Evolutionary conservation across 176 grass and related monocot genomes (phyloP).

Genomic region (Carex cristatella): DNA sequence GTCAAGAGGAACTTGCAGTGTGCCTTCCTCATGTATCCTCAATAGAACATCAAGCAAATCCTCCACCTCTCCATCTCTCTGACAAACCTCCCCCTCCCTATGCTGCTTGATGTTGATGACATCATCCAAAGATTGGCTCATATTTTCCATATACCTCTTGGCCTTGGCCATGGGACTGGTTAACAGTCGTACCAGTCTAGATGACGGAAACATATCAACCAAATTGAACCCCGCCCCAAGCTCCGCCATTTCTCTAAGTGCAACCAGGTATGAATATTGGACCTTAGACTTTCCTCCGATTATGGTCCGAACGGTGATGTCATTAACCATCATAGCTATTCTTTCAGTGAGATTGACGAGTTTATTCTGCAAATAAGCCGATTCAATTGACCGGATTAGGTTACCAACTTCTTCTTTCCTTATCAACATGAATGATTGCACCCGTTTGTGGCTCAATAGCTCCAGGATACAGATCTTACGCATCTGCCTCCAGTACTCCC

Average conservation of each 20-base stretch:
- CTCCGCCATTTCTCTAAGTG: background rate
- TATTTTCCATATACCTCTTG: background rate
- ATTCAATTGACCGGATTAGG: background rate
- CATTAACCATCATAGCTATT: background rate
- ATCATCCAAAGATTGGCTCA: slow-evolving; percentile 5
- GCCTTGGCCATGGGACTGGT: background rate
- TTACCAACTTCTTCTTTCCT: slow-evolving; percentile 6
- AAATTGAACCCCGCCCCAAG: slow-evolving; percentile 2
- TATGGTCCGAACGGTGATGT: background rate
- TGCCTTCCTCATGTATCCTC: slow-evolving; percentile 16
- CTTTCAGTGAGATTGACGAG: slow-evolving; percentile 16
- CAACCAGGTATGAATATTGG: slow-evolving; percentile 14
- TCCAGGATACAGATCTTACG: slow-evolving; percentile 16
- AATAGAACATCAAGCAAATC: slow-evolving; percentile 25
- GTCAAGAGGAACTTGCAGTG: background rate
- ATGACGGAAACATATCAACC: slow-evolving; percentile 1
- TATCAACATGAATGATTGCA: background rate
- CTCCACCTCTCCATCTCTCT: background rate
- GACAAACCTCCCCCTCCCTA: background rate
- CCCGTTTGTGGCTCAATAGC: slow-evolving; percentile 11
- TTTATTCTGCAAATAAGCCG: background rate
- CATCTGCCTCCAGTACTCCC: slow-evolving; percentile 20
- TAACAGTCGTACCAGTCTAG: background rate
- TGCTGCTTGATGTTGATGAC: background rate
- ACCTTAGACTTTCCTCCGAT: slow-evolving; percentile 27